phyloP scores from a whole-genome alignment of 495 filamentous ascomycete genomes.

The Lichina pygmaea region DNA sequence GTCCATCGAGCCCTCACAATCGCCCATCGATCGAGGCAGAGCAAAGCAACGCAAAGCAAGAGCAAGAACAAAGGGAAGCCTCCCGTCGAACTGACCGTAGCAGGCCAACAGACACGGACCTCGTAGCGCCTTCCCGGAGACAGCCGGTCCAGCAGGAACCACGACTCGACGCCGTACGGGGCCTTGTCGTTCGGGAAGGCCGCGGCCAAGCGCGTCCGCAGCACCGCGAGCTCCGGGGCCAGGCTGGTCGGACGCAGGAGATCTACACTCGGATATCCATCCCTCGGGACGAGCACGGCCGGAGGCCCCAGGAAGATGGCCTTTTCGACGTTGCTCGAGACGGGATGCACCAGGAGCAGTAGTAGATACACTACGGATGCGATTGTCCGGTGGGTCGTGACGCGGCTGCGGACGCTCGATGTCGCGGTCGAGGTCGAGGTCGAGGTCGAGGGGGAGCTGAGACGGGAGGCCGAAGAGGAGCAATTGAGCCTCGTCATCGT shows the following conservation, averaged over 20 bases:
- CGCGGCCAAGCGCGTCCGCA: conserved; percentile 34
- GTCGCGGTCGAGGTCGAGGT: background rate
- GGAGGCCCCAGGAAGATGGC: conserved; percentile 58
- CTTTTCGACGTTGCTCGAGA: conserved; percentile 62
- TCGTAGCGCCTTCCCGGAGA: conserved; percentile 57
- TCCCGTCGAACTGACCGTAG: conserved; percentile 35
- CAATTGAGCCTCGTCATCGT: no score
- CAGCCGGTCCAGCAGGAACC: conserved; percentile 64
- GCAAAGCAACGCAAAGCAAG: no score
- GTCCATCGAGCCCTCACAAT: no score
- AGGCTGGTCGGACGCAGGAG: conserved; percentile 38
- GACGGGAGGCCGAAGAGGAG: no score
- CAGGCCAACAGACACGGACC: conserved; percentile 79
- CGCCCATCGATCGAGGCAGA: no score
- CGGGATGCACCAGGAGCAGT: conserved; percentile 1
- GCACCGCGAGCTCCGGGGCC: conserved; percentile 22
- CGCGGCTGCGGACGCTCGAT: background rate
- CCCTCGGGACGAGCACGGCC: conserved; percentile 20
- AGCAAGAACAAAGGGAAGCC: no score
- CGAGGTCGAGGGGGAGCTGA: background rate
- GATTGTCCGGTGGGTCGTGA: background rate
- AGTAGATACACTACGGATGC: background rate
- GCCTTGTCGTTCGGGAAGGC: conserved; percentile 29
- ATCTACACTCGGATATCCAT: conserved; percentile 26
- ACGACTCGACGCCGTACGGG: conserved; percentile 37